Evolutionary conservation across 805 yeast species (phyloP).

Genomic region (Barnettozyma siamensis): DNA sequence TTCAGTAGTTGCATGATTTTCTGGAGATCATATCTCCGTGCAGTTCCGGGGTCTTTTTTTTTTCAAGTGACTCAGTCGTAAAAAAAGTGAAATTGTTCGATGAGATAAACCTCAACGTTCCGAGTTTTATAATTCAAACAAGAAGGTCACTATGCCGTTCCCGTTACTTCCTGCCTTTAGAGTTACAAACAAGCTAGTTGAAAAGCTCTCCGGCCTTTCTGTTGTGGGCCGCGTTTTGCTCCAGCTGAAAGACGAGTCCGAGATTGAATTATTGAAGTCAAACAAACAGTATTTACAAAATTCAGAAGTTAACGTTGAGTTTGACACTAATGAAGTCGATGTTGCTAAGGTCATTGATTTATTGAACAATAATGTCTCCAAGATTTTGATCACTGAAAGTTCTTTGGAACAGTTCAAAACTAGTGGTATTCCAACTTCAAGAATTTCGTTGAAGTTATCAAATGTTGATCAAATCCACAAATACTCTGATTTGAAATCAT

Average conservation of each 20-base stretch:
- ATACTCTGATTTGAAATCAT: slow-evolving; percentile 12
- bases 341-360: slow-evolving; percentile 45
- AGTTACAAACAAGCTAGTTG: slow-evolving; percentile 8
- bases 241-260: slow-evolving; percentile 18
- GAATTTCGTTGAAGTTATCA: slow-evolving; percentile 15
- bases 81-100: background rate
- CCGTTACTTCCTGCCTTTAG: slow-evolving; percentile 33
- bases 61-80: no score
- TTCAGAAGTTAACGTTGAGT: slow-evolving; percentile 24
- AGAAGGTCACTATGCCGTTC: slow-evolving; percentile 27
- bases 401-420: slow-evolving; percentile 30
- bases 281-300: slow-evolving; percentile 12
- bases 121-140: background rate
- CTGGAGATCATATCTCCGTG: background rate
- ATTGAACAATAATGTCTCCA: slow-evolving; percentile 55
- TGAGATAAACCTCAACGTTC: background rate
- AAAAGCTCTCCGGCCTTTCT: slow-evolving; percentile 13
- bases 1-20: no score
- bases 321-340: slow-evolving; percentile 20
- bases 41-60: background rate
- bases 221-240: slow-evolving; percentile 25
- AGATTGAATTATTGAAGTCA: slow-evolving; percentile 16
- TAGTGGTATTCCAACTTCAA: slow-evolving; percentile 44
- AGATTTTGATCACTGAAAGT: slow-evolving; percentile 34
- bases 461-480: slow-evolving; percentile 6